A percentile compares a stretch with the other conserved stretches of the same genome.
These are phyloP conservation scores for Begonia fuchsioides DNA, from an alignment of 306 rosid species.

Conservation along the genomic window DNA sequence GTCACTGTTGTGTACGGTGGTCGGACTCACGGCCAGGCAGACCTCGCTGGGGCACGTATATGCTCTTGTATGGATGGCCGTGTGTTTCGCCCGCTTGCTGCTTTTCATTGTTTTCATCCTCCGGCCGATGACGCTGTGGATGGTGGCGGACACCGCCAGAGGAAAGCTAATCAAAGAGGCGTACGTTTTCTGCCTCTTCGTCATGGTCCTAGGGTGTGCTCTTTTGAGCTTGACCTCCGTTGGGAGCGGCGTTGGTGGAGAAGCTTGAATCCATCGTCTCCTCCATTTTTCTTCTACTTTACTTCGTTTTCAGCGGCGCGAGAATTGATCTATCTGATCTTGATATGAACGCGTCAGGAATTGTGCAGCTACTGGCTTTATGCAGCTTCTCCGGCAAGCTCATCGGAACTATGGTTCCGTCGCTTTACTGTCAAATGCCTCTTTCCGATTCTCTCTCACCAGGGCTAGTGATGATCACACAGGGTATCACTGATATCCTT, in stretches of 20 bases:
- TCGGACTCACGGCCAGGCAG: not conserved
- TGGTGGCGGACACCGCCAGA: slow-evolving; percentile 11
- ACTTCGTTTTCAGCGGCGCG: slow-evolving; percentile 23
- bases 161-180: slow-evolving; percentile 19
- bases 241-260: slow-evolving; percentile 39
- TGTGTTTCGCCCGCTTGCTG: slow-evolving; percentile 8
- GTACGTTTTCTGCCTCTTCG: slow-evolving; percentile 10
- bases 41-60: accelerated
- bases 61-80: not conserved
- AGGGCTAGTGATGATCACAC: slow-evolving; percentile 38
- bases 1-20: not conserved
- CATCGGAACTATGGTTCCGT: slow-evolving; percentile 36
- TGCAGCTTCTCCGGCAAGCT: slow-evolving; percentile 25
- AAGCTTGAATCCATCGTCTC: slow-evolving; percentile 26
- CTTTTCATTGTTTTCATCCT: slow-evolving; percentile 4
- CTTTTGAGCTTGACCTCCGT: slow-evolving; percentile 32
- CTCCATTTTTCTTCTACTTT: slow-evolving; percentile 24
- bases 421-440: slow-evolving; percentile 33
- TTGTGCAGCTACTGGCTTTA: slow-evolving; percentile 15
- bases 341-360: slow-evolving; percentile 3
- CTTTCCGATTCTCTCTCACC: slow-evolving; percentile 20
- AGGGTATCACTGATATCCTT: slow-evolving; percentile 37
- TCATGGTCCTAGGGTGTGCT: slow-evolving; percentile 28
- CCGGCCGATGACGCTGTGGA: slow-evolving; percentile 34
- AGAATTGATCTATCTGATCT: slow-evolving; percentile 6